Conservation (phyloP, 83 land plant genomes). For the Larix sibirica region DNA sequence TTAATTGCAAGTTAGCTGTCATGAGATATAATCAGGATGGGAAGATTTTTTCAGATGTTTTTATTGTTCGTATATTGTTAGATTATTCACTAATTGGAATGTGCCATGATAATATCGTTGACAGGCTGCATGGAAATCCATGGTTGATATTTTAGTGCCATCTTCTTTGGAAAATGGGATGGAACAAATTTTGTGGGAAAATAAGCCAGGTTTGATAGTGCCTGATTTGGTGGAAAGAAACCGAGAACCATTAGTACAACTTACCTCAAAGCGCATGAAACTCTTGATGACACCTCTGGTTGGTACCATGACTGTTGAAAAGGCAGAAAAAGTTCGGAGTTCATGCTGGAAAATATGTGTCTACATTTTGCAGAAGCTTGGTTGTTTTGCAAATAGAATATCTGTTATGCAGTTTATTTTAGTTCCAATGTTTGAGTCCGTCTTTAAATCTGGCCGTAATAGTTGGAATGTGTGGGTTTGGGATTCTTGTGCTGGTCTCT, state of each 20-base stretch:
- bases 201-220: no score
- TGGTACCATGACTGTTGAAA: slow-evolving; percentile 8
- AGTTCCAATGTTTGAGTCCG: slow-evolving; percentile 6
- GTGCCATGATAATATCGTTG: not conserved
- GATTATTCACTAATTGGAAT: not conserved
- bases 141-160: slow-evolving; percentile 5
- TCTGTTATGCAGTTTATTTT: slow-evolving; percentile 3
- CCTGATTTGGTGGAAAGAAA: not conserved
- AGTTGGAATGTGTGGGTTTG: not conserved
- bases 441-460: slow-evolving; percentile 10
- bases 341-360: slow-evolving; percentile 12
- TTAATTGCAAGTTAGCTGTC: not conserved
- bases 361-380: slow-evolving; percentile 9
- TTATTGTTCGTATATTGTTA: not conserved
- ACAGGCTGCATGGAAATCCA: slow-evolving; percentile 13
- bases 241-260: not conserved
- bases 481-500: slow-evolving; percentile 17
- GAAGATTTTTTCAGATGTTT: not conserved
- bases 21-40: not conserved
- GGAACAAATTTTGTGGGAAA: not conserved
- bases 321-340: not conserved
- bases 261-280: slow-evolving; percentile 14
- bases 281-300: slow-evolving; percentile 11
- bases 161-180: not conserved
- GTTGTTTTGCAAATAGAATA: not conserved